phyloP scores from a whole-genome alignment of 2,329 filamentous ascomycete genomes.

The Emericellopsis cladophorae region DNA sequence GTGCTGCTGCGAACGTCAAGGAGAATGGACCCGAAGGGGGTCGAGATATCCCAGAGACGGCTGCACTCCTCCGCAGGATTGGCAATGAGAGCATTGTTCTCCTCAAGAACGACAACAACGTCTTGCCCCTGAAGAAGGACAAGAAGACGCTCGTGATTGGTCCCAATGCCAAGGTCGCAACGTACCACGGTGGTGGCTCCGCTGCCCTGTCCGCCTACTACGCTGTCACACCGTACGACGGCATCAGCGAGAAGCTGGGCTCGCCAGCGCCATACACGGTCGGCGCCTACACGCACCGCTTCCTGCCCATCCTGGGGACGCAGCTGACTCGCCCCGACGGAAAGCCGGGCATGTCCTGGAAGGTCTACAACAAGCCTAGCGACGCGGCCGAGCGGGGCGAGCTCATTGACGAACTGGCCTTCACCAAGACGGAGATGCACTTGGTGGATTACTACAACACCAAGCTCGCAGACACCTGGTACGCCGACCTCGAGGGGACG shows the following conservation, averaged over 20 bases:
- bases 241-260: constrained; percentile 40
- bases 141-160: constrained; percentile 47
- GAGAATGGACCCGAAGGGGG: constrained; percentile 40
- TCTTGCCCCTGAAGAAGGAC: constrained; percentile 51
- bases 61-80: constrained; percentile 49
- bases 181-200: constrained; percentile 53
- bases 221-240: constrained; percentile 60
- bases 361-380: constrained; percentile 47
- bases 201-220: constrained; percentile 49
- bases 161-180: constrained; percentile 42
- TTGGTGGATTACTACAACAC: constrained; percentile 39
- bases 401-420: constrained; percentile 34
- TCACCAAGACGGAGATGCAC: constrained; percentile 35
- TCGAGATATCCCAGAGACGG: constrained; percentile 47
- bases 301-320: constrained; percentile 45
- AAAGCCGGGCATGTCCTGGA: constrained; percentile 46
- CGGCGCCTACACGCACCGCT: constrained; percentile 11
- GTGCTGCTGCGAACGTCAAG: constrained; percentile 37
- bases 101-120: constrained; percentile 54
- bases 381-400: constrained; percentile 27
- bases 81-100: constrained; percentile 61
- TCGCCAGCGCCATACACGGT: constrained; percentile 33
- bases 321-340: constrained; percentile 37
- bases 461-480: constrained; percentile 42
- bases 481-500: constrained; percentile 47